These are phyloP conservation scores for Podaxis sp. DNA, from an alignment of 768 basidiomycete species.

Conservation along the genomic window DNA sequence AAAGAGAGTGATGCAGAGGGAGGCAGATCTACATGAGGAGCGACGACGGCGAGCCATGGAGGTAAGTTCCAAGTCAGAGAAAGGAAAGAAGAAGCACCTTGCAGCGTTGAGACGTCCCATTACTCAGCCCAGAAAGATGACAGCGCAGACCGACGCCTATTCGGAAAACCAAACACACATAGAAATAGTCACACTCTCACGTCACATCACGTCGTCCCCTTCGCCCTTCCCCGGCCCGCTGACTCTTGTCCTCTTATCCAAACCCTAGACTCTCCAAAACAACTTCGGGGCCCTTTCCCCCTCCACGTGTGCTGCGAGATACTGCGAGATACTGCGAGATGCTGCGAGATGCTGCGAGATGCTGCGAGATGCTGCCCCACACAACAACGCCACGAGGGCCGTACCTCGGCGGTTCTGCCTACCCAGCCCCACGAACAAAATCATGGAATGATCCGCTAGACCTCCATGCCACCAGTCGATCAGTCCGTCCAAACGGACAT, in stretches of 20 bases:
- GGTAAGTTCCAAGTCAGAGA: neutral
- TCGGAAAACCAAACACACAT: neutral
- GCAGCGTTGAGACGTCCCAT: constrained; percentile 10
- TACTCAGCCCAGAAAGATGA: constrained; percentile 11
- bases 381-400: no score
- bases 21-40: constrained; percentile 22
- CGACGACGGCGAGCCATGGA: constrained; percentile 11
- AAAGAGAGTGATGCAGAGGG: constrained; percentile 25
- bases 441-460: no score
- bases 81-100: constrained; percentile 8
- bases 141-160: neutral
- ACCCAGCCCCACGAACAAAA: no score
- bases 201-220: neutral
- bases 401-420: no score
- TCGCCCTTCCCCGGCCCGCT: neutral
- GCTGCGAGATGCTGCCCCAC: neutral
- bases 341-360: no score
- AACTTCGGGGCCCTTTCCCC: no score
- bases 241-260: neutral
- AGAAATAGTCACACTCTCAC: neutral
- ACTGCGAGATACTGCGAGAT: no score
- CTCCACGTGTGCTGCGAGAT: neutral
- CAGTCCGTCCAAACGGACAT: no score
- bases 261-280: neutral
- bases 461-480: no score